Base-by-base conservation (phyloP, 2,329 filamentous ascomycete genomes). In the Apiospora saccharicola region DNA sequence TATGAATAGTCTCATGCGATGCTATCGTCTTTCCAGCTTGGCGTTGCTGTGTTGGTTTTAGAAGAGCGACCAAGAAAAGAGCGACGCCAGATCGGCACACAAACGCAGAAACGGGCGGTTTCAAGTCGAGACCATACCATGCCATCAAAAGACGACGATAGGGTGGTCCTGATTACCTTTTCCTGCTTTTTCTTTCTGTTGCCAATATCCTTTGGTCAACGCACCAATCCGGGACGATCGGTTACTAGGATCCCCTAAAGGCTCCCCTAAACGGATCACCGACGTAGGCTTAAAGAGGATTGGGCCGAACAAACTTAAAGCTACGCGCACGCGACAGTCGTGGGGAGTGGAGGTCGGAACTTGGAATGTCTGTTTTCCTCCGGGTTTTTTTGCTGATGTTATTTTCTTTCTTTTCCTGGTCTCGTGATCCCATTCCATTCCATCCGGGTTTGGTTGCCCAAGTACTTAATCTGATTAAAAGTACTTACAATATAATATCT, bases 271-370 rank as follows among this genome's bases (percentile, higher is more conserved):
- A 24, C 41, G 57, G 34, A 64, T 64, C 57, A 64, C 57, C 57
- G 57, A 41, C 22, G 57, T 64, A 64, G 34, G 41, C 57, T 30
- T 19, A 61, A 61, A 34, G 14, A 37, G 53, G 53, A 26, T 61
- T 61, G 53, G 53, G 53, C 53, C 53, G 26, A 61, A 3, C 53
- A 64, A 64, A 64, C 19, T 64, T 34, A 64, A 64, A 61, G n/a
- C 57, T 37, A 64, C 57, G 57, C 57, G 57, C 57, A 64, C 57
- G 57, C 57, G 57, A 64, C 57, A 64, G 57, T 64, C 30, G 8
- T 8, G 57, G 37, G 30, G 53, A 16, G 37, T 41, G 37, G 51
- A 57, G 46, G 46, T 22, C 22, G 44, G 44, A 53, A 53, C 1
- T 26, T 37, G 49, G n/a, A 34, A 61, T 14, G 16, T 34, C 16